Evolutionary conservation across 1,284 basidiomycete genomes (phyloP), one percentile per base, ranked within the genome.

Genomic region (Dichomitus squalens): DNA sequence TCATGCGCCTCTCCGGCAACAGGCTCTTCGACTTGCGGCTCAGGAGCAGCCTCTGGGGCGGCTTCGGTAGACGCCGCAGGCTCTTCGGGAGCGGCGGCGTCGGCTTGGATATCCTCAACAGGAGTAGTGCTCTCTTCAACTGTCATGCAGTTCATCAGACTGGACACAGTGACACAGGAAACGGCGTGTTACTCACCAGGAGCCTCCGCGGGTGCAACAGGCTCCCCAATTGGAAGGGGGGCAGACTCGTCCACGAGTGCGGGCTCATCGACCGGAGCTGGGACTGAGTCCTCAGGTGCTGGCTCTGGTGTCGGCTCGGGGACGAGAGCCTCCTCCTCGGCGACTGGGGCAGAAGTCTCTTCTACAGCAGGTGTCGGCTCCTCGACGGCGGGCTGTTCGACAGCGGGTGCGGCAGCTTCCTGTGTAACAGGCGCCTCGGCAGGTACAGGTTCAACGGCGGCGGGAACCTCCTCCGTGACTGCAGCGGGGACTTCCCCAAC

Each of bases 1-100:
- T 52, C 60, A 21, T 53, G 53, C 49, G 53, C 54, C 56, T 59
- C 55, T 18, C 29, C 41, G n/a, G 52, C 43, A 21, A 27, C 27
- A 20, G 49, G 9, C 36, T 23, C 49, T 18, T 47, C 53, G 4
- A 9, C 43, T 3, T 41, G 12, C 11, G 46, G 16, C 39, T 34
- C 43, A 12, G 21, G 23, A 5, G 25, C 27, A 18, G 43, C 14
- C 18, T 31, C 27, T 20, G 34, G 40, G 23, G 21, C 40, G 8
- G 25, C 31, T 20, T 39, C 48, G 7, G 38, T 35, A 21, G 51
- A 35, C 40, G 33, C 35, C 11, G 49, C 4, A 25, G 50, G 27
- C 27, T 27, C 2, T 36, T 49, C 33, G 18, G 36, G 36, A 31
- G 31, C 29, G n/a, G 25, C 4, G 8, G 34, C 33, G 6, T 36